Conservation (phyloP, 306 rosid species). For the Medicago lupulina region DNA sequence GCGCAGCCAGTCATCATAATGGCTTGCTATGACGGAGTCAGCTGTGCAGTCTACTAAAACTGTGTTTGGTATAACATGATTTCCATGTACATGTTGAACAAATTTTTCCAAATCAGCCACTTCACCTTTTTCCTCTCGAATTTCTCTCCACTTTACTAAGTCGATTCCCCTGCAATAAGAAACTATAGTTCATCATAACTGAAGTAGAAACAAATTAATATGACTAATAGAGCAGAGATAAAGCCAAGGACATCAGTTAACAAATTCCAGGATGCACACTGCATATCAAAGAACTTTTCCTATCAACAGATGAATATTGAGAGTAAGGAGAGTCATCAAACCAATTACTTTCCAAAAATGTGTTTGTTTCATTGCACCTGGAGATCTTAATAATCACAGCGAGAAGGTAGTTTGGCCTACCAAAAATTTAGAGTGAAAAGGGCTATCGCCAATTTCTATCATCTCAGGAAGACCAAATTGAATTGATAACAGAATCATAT, state of each 20-base stretch:
- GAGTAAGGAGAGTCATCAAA: slow-evolving; percentile 26
- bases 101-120: slow-evolving; percentile 75
- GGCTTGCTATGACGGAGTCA: slow-evolving; percentile 74
- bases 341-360: background rate
- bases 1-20: slow-evolving; percentile 87
- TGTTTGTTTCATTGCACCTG: background rate
- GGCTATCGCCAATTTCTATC: background rate
- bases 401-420: background rate
- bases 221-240: background rate
- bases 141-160: slow-evolving; percentile 80
- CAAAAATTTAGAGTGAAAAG: too few relatives aligned
- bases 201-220: slow-evolving; percentile 20
- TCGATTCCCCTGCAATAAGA: slow-evolving; percentile 71
- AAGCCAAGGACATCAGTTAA: slow-evolving; percentile 28
- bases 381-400: background rate
- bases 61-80: slow-evolving; percentile 96
- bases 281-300: slow-evolving; percentile 33
- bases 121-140: slow-evolving; percentile 67
- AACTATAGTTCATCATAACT: slow-evolving; percentile 34
- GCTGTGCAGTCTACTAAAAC: slow-evolving; percentile 97
- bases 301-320: slow-evolving; percentile 1
- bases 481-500: background rate
- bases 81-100: slow-evolving; percentile 80
- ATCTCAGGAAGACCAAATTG: background rate
- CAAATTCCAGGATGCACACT: slow-evolving; percentile 20